A percentile compares a stretch with the other conserved stretches of the same genome.
Evolutionary conservation across 1,284 basidiomycete genomes (phyloP).

Genomic region (Caloboletus inedulis): DNA sequence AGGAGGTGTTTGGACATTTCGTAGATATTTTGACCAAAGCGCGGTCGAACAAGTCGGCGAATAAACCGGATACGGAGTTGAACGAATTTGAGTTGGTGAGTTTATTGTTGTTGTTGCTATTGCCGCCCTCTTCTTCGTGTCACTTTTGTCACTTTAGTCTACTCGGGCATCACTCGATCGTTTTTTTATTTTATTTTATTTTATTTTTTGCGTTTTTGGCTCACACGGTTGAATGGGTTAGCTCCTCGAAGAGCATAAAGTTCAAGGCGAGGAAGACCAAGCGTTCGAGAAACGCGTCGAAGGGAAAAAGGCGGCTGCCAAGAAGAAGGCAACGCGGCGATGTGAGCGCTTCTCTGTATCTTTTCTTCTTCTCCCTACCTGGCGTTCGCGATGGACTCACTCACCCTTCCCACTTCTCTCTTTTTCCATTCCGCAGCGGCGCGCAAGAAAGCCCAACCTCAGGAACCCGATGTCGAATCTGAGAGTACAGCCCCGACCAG

Average conservation of each 20-base stretch:
- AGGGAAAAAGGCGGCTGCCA: slow-evolving; percentile 76
- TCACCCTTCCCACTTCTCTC: no score
- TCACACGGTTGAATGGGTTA: slow-evolving; percentile 27
- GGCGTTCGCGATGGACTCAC: not conserved
- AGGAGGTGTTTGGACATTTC: slow-evolving; percentile 81
- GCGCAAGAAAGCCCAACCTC: slow-evolving; percentile 27
- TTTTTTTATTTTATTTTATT: not conserved
- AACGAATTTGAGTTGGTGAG: slow-evolving; percentile 82
- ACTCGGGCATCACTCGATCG: not conserved
- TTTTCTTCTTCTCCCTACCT: not conserved
- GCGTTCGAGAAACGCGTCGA: slow-evolving; percentile 82
- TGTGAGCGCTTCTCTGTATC: slow-evolving; percentile 26
- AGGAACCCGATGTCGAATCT: slow-evolving; percentile 17
- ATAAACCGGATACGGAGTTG: slow-evolving; percentile 85
- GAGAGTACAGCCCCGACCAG: slow-evolving; percentile 3
- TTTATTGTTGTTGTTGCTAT: not conserved
- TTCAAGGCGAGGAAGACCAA: slow-evolving; percentile 88
- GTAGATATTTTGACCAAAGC: slow-evolving; percentile 84
- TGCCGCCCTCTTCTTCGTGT: no score
- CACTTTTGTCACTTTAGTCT: no score
- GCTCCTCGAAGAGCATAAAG: slow-evolving; percentile 81
- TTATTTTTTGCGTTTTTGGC: not conserved
- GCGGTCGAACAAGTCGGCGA: slow-evolving; percentile 80
- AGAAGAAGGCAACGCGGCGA: slow-evolving; percentile 54
- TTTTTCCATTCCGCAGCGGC: slow-evolving; percentile 17